Evolutionary conservation across 2,329 filamentous ascomycete species (phyloP).

Genomic region (Sporothrix globosa): DNA sequence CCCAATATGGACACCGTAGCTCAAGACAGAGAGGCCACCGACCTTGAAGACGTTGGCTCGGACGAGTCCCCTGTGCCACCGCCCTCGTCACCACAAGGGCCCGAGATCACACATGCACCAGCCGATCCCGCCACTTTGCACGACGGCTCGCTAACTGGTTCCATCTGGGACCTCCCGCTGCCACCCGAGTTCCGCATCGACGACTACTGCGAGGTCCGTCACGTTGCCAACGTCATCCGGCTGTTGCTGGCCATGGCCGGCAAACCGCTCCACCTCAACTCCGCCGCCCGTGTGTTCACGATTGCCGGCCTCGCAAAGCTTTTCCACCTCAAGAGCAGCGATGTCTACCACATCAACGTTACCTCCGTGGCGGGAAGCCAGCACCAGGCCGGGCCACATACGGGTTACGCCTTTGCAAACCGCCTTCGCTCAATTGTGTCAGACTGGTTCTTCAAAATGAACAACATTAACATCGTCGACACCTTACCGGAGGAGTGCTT

Average conservation of each 20-base stretch:
- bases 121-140: neutral
- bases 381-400: neutral
- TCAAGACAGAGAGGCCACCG: neutral
- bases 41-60: neutral
- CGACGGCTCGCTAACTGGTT: neutral
- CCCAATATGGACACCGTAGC: neutral
- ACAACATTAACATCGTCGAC: slow-evolving; percentile 64
- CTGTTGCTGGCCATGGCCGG: slow-evolving; percentile 59
- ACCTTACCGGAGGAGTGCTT: slow-evolving; percentile 64
- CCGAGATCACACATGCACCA: neutral
- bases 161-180: slow-evolving; percentile 33
- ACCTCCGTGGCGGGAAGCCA: neutral
- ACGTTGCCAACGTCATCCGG: slow-evolving; percentile 65
- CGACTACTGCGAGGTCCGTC: slow-evolving; percentile 67
- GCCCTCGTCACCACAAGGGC: neutral
- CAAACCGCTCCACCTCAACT: slow-evolving; percentile 60
- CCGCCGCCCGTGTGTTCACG: slow-evolving; percentile 68
- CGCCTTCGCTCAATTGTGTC: slow-evolving; percentile 52
- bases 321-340: slow-evolving; percentile 52
- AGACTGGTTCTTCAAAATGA: slow-evolving; percentile 60
- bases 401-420: slow-evolving; percentile 1
- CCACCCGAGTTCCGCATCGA: slow-evolving; percentile 47
- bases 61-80: neutral
- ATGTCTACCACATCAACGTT: neutral
- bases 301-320: slow-evolving; percentile 64